Conservation (phyloP, 148 eudicot genomes). For the Vaccinium vitisidaea region DNA sequence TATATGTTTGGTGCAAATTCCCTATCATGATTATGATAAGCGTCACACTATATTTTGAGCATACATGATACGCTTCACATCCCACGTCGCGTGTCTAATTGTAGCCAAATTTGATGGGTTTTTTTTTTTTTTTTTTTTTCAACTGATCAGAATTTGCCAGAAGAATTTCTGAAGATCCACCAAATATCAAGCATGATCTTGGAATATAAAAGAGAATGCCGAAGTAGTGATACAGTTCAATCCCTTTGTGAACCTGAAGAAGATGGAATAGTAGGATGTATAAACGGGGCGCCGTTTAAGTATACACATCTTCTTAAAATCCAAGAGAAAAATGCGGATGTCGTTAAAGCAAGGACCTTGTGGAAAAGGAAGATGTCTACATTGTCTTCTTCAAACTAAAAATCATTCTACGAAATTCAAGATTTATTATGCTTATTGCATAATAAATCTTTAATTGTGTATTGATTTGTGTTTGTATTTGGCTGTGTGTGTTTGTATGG, state of each 20-base stretch:
- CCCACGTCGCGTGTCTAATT: too few relatives aligned
- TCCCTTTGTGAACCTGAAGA: slow-evolving; percentile 56
- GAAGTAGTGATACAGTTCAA: slow-evolving; percentile 52
- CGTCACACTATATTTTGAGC: not conserved
- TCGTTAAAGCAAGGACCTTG: slow-evolving; percentile 64
- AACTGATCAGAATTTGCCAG: slow-evolving; percentile 38
- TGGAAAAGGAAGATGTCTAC: slow-evolving; percentile 44
- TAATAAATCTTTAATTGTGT: not conserved
- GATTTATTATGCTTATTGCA: not conserved
- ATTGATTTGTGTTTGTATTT: not conserved
- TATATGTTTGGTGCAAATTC: too few relatives aligned
- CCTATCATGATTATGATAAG: not conserved
- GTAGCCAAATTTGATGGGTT: not conserved
- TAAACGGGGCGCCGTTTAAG: slow-evolving; percentile 19
- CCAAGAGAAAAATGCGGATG: slow-evolving; percentile 46
- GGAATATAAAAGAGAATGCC: slow-evolving; percentile 78
- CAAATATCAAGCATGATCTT: slow-evolving; percentile 49
- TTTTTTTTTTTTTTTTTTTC: not conserved
- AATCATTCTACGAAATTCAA: not conserved
- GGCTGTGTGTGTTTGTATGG: not conserved
- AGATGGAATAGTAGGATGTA: slow-evolving; percentile 21
- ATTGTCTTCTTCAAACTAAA: slow-evolving; percentile 16
- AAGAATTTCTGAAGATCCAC: slow-evolving; percentile 40
- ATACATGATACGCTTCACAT: too few relatives aligned
- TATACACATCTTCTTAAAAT: slow-evolving; percentile 45